These are phyloP conservation scores for Hyaloscypha hepaticicola DNA, from an alignment of 495 filamentous ascomycete species.

Conservation along the genomic window DNA sequence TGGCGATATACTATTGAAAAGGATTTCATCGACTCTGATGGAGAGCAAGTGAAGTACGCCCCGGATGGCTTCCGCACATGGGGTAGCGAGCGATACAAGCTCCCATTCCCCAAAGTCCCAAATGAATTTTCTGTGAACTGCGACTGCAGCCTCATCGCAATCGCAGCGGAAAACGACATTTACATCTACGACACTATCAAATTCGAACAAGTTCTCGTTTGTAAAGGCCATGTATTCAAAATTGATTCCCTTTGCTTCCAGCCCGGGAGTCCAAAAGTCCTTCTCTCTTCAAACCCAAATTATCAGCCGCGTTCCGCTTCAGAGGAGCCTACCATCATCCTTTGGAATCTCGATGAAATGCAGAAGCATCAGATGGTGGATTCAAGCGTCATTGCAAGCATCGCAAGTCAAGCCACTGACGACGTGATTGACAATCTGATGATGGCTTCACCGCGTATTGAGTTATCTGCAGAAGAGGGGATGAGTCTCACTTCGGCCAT, in stretches of 20 bases:
- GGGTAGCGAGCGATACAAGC: conserved; percentile 14
- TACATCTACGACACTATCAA: conserved; percentile 15
- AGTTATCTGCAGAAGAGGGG: conserved; percentile 1
- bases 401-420: conserved; percentile 16
- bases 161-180: conserved; percentile 1
- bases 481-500: conserved; percentile 4
- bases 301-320: not conserved
- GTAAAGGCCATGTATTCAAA: conserved; percentile 9
- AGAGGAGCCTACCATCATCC: conserved; percentile 6
- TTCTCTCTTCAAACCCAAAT: conserved; percentile 3
- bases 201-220: conserved; percentile 1
- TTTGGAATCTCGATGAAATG: conserved; percentile 15
- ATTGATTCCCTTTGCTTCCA: conserved; percentile 11
- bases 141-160: conserved; percentile 12
- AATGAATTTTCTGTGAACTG: conserved; percentile 2
- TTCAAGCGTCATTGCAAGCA: not conserved
- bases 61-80: conserved; percentile 16
- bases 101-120: conserved; percentile 9
- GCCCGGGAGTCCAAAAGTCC: conserved; percentile 14
- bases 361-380: conserved; percentile 3
- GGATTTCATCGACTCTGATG: conserved; percentile 6
- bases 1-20: conserved; percentile 13
- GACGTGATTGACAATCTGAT: not conserved
- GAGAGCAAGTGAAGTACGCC: conserved; percentile 13
- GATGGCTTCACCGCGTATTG: conserved; percentile 1